These are phyloP conservation scores for Biscogniauxia sp. DNA, from an alignment of 2,329 filamentous ascomycete species.

Conservation along the genomic window DNA sequence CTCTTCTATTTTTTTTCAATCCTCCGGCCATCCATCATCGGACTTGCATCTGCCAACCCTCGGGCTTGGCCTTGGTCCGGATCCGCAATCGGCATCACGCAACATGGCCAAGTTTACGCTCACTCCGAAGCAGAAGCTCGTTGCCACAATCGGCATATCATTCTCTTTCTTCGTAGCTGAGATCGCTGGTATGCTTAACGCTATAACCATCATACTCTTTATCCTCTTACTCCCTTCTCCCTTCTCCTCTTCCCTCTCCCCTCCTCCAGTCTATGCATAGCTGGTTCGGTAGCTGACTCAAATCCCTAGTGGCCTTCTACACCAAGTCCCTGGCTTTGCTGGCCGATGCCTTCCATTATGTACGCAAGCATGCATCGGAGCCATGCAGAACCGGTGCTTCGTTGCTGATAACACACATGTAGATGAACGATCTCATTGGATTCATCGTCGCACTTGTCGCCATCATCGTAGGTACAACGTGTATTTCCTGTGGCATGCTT, in stretches of 20 bases:
- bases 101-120: slow-evolving; percentile 36
- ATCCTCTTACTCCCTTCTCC: too few species aligned
- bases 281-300: background rate
- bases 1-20: background rate
- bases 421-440: slow-evolving; percentile 66
- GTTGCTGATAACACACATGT: slow-evolving; percentile 3
- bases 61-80: slow-evolving; percentile 3
- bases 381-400: background rate
- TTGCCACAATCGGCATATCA: slow-evolving; percentile 47
- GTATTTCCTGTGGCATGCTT: background rate
- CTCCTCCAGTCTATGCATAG: slow-evolving; percentile 1
- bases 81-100: slow-evolving; percentile 6
- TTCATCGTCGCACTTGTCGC: slow-evolving; percentile 66
- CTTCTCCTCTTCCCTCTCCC: background rate
- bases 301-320: slow-evolving; percentile 35
- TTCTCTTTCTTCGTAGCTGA: slow-evolving; percentile 52
- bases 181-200: slow-evolving; percentile 39
- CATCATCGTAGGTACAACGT: slow-evolving; percentile 48
- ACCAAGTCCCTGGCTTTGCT: slow-evolving; percentile 70
- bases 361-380: slow-evolving; percentile 35
- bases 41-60: background rate
- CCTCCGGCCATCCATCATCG: background rate
- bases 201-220: too few species aligned
- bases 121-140: slow-evolving; percentile 45
- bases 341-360: slow-evolving; percentile 78